Evolutionary conservation across 2,329 filamentous ascomycete genomes (phyloP).

Genomic region (Botrytis sinoallii): DNA sequence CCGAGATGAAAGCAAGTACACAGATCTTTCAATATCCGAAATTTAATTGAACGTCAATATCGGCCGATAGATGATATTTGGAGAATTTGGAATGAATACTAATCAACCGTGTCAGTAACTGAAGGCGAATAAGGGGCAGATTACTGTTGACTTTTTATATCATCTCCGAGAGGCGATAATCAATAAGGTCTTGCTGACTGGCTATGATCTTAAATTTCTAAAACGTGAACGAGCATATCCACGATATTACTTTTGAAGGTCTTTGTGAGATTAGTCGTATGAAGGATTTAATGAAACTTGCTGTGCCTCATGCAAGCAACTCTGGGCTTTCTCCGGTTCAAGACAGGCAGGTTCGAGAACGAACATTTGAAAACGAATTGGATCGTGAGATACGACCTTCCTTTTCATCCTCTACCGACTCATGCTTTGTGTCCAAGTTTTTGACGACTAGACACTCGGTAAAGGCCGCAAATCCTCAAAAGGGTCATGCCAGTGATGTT

Average conservation of each 20-base stretch:
- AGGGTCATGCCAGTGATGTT: not conserved
- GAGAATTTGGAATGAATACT: not conserved
- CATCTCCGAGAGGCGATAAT: conserved; percentile 1
- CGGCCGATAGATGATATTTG: not conserved
- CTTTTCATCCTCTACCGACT: conserved; percentile 7
- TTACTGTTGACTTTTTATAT: not conserved
- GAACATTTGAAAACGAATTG: not conserved
- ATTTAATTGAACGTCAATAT: conserved; percentile 5
- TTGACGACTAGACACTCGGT: conserved; percentile 3
- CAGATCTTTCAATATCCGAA: conserved; percentile 1
- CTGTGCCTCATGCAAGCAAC: not conserved
- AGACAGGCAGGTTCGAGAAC: not conserved
- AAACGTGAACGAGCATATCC: not conserved
- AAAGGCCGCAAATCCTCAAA: not conserved
- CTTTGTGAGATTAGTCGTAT: not conserved
- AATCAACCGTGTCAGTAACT: not conserved
- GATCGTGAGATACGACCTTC: conserved; percentile 4
- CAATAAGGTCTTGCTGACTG: not conserved
- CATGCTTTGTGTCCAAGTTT: not conserved
- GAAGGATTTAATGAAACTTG: not conserved
- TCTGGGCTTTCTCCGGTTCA: not conserved
- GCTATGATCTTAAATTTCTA: not conserved
- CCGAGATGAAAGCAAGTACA: conserved; percentile 1
- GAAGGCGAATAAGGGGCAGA: conserved; percentile 5
- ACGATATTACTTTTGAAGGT: not conserved